phyloP scores from a whole-genome alignment of 208 protist genomes.

The Acanthamoeba sp. region DNA sequence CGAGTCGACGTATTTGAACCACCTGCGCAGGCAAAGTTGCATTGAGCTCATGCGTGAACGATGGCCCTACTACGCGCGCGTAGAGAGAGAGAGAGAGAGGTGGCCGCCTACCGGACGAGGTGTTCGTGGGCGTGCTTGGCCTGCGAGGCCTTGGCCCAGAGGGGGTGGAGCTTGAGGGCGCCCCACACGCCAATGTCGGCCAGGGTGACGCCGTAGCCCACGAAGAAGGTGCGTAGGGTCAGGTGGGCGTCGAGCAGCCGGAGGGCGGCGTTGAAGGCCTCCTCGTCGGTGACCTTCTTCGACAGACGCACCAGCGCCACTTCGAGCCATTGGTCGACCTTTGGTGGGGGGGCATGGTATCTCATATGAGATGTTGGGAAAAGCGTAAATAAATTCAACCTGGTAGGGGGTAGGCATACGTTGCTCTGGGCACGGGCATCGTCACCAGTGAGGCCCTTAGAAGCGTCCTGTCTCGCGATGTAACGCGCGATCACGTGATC shows the following conservation, averaged over 20 bases:
- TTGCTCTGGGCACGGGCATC: background rate
- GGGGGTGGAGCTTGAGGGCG: conserved; percentile 23
- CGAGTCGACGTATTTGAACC: conserved; percentile 47
- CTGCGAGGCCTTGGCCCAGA: conserved; percentile 59
- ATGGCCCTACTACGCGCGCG: background rate
- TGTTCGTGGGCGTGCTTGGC: conserved; percentile 32
- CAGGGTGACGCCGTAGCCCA: conserved; percentile 49
- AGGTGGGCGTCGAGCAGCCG: conserved; percentile 53
- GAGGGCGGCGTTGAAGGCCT: background rate
- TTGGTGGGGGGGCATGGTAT: background rate
- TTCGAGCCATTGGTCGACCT: conserved; percentile 73
- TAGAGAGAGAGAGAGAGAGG: background rate
- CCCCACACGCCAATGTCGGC: conserved; percentile 70
- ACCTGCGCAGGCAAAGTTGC: background rate
- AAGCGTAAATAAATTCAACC: too few species aligned
- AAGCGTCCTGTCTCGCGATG: conserved; percentile 46
- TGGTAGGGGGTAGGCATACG: background rate
- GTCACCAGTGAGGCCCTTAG: conserved; percentile 34
- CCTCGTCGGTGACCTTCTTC: conserved; percentile 1
- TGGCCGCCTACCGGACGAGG: background rate
- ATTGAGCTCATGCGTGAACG: too few species aligned
- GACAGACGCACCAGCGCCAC: conserved; percentile 14
- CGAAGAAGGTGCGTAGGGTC: conserved; percentile 71
- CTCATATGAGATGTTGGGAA: background rate
- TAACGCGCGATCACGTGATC: conserved; percentile 45